Conservation (phyloP, 1,284 basidiomycete genomes). For the Pseudozyma flocculosa region DNA sequence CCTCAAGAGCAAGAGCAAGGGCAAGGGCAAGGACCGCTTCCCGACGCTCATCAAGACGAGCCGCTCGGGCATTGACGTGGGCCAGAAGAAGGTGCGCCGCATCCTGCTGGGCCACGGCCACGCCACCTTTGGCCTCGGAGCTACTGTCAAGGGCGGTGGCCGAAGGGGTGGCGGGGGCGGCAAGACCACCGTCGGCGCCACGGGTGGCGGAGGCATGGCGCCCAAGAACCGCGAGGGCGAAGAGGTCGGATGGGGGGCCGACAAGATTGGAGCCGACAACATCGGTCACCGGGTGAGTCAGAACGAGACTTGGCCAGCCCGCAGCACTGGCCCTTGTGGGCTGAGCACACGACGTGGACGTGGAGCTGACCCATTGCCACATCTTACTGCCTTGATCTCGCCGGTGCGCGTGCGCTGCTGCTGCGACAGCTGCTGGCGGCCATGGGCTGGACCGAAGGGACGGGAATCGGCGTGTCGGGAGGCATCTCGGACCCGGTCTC, state of each 20-base stretch:
- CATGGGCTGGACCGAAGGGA: slow-evolving; percentile 56
- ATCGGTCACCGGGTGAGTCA: slow-evolving; percentile 47
- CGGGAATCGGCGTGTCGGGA: slow-evolving; percentile 45
- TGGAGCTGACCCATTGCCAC: too few species aligned
- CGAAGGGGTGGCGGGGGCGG: slow-evolving; percentile 6
- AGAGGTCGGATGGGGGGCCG: slow-evolving; percentile 52
- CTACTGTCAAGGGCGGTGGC: slow-evolving; percentile 10
- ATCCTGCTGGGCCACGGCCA: slow-evolving; percentile 35
- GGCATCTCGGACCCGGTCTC: slow-evolving; percentile 51
- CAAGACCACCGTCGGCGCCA: slow-evolving; percentile 13
- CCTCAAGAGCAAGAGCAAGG: slow-evolving; percentile 43
- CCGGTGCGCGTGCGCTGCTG: neutral
- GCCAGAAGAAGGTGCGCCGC: slow-evolving; percentile 33
- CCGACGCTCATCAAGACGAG: slow-evolving; percentile 53
- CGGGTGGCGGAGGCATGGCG: slow-evolving; percentile 24
- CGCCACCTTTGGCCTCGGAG: slow-evolving; percentile 31
- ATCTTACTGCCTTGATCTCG: neutral
- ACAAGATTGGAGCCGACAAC: slow-evolving; percentile 53
- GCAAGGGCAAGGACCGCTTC: slow-evolving; percentile 45
- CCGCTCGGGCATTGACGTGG: slow-evolving; percentile 26
- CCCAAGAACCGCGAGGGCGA: slow-evolving; percentile 51
- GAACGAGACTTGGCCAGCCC: neutral
- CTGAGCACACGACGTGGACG: too few species aligned
- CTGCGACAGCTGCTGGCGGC: slow-evolving; percentile 36
- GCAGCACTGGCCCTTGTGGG: neutral